These are phyloP conservation scores for Blastobotrys ciferrii DNA, from an alignment of 1,139 yeast genomes.

Conservation along the genomic window DNA sequence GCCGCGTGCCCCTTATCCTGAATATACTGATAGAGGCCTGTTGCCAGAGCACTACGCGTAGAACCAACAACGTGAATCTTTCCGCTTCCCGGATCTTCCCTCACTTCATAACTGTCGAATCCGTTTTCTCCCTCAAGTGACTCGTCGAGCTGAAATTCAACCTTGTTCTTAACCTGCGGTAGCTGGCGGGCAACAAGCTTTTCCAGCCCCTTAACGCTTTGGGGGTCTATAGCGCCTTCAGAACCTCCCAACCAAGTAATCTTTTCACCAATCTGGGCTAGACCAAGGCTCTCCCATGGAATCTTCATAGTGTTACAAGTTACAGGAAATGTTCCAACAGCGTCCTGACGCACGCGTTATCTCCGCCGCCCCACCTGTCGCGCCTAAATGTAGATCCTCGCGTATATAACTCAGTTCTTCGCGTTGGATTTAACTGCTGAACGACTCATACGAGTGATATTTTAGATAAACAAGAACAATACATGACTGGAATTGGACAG, in stretches of 20 bases:
- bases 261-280: not conserved
- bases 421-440: too few species aligned
- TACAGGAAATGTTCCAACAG: too few species aligned
- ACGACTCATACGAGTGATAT: too few species aligned
- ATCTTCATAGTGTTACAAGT: not conserved
- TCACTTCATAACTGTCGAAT: constrained; percentile 8
- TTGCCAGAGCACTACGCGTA: constrained; percentile 18
- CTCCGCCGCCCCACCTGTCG: not conserved
- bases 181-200: constrained; percentile 1
- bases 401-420: too few species aligned
- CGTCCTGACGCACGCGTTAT: not conserved
- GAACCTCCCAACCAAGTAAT: not conserved
- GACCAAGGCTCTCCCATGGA: constrained; percentile 1
- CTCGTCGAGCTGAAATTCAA: constrained; percentile 1
- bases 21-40: constrained; percentile 20
- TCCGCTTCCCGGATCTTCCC: not conserved
- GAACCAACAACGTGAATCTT: constrained; percentile 17
- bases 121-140: not conserved
- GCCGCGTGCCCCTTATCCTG: constrained; percentile 18
- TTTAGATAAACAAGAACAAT: too few species aligned
- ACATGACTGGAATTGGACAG: too few species aligned
- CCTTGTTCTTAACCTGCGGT: not conserved
- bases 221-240: not conserved
- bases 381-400: not conserved
- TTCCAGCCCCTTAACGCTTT: constrained; percentile 1